These are phyloP conservation scores for Elsinoe batatas DNA, from an alignment of 2,329 filamentous ascomycete species.

Conservation along the genomic window DNA sequence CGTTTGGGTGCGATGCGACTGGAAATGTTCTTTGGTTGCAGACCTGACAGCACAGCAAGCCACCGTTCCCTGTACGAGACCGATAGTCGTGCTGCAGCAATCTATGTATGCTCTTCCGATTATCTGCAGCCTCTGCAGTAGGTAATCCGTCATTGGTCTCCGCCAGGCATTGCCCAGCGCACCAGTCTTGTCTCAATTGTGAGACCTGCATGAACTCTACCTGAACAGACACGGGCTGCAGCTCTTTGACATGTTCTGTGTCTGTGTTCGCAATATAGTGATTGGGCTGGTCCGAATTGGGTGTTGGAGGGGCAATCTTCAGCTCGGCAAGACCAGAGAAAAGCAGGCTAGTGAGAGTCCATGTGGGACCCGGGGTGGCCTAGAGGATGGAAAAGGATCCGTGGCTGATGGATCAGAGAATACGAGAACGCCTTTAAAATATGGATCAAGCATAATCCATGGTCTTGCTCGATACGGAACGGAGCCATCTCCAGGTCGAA, in stretches of 20 bases:
- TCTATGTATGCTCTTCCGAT: background rate
- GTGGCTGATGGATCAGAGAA: background rate
- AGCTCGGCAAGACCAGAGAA: background rate
- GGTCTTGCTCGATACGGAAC: background rate
- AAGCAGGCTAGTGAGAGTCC: background rate
- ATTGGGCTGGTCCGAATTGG: too few relatives aligned
- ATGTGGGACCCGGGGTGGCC: background rate
- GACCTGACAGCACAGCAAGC: slow-evolving; percentile 4
- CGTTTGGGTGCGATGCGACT: background rate
- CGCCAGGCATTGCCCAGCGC: background rate
- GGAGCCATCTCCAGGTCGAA: background rate
- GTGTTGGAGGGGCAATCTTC: background rate
- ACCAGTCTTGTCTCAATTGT: background rate
- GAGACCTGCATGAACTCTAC: slow-evolving; percentile 10
- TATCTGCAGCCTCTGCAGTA: background rate
- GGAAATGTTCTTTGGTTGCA: too few relatives aligned
- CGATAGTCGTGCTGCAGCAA: slow-evolving; percentile 4
- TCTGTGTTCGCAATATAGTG: too few relatives aligned
- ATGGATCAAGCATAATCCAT: background rate
- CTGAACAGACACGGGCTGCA: background rate
- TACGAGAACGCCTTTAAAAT: background rate
- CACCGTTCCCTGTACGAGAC: background rate
- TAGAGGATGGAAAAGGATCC: background rate
- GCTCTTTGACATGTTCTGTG: background rate
- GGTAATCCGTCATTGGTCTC: background rate